A percentile compares a stretch with the other conserved stretches of the same genome.
phyloP scores from a whole-genome alignment of 2,329 filamentous ascomycete genomes.

The Cladosporium sp. region DNA sequence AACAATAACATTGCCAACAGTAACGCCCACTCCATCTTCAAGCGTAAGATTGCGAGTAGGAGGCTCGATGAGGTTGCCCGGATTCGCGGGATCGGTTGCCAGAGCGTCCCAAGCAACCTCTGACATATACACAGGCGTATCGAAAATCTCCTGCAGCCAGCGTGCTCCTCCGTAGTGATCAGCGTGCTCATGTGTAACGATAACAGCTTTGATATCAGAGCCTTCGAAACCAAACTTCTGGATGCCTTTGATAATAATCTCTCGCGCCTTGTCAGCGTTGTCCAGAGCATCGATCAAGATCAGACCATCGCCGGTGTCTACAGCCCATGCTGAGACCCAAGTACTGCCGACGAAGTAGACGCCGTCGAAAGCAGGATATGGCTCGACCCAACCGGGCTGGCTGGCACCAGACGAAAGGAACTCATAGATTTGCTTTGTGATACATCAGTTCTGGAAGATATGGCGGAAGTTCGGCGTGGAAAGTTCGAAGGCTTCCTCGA shows the following conservation, averaged over 20 bases:
- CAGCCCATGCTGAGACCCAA: conserved; percentile 23
- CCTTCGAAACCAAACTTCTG: conserved; percentile 21
- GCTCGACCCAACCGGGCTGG: conserved; percentile 20
- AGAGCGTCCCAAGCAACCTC: conserved; percentile 18
- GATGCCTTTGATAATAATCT: conserved; percentile 18
- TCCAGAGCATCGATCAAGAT: conserved; percentile 24
- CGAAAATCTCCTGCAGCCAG: conserved; percentile 22
- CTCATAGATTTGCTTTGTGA: conserved; percentile 19
- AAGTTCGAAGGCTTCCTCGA: conserved; percentile 16
- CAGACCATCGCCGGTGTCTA: conserved; percentile 21
- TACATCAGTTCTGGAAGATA: conserved; percentile 22
- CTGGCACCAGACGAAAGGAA: conserved; percentile 12
- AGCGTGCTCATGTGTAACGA: conserved; percentile 24
- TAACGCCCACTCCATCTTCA: conserved; percentile 18
- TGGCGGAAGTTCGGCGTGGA: conserved; percentile 19
- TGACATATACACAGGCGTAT: conserved; percentile 17
- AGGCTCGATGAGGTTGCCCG: not conserved
- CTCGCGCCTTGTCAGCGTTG: conserved; percentile 20
- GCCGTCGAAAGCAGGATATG: conserved; percentile 20
- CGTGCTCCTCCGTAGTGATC: conserved; percentile 23
- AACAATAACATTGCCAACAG: conserved; percentile 20
- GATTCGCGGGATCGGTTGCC: conserved; percentile 6
- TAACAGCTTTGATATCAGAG: conserved; percentile 20
- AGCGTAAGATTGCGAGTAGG: not conserved
- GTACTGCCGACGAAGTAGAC: conserved; percentile 25